Conservation (phyloP, 306 rosid species). For the Albizia julibrissin region DNA sequence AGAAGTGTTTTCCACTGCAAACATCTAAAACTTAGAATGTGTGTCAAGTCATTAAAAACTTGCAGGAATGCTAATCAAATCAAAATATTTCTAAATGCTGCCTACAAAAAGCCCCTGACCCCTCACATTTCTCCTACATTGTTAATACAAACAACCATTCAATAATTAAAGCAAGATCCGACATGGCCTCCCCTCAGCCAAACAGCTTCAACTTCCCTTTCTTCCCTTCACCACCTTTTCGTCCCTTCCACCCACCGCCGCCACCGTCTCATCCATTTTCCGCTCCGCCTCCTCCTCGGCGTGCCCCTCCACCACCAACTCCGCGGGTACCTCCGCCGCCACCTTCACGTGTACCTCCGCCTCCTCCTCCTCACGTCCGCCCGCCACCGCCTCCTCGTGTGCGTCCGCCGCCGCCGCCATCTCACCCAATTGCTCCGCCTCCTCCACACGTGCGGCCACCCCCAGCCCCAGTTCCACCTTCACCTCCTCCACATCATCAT, state of each 20-base stretch:
- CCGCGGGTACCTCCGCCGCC: constrained; percentile 21
- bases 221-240: constrained; percentile 51
- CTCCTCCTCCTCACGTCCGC: constrained; percentile 32
- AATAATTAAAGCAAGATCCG: constrained; percentile 1
- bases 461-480: constrained; percentile 47
- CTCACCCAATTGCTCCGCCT: constrained; percentile 37
- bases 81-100: constrained; percentile 20
- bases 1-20: constrained; percentile 64
- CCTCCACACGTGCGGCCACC: constrained; percentile 46
- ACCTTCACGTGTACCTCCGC: constrained; percentile 8
- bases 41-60: constrained; percentile 56
- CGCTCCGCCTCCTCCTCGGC: constrained; percentile 29
- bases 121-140: constrained; percentile 22
- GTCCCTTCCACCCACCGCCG: constrained; percentile 28
- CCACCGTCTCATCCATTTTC: constrained; percentile 26
- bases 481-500: constrained; percentile 59
- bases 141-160: background rate
- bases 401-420: constrained; percentile 46
- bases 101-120: constrained; percentile 37
- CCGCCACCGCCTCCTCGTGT: constrained; percentile 29
- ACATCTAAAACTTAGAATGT: constrained; percentile 59
- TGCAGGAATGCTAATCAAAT: constrained; percentile 6
- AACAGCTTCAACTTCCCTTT: constrained; percentile 38
- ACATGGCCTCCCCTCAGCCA: constrained; percentile 50
- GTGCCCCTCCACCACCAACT: constrained; percentile 11